Evolutionary conservation across 2,329 filamentous ascomycete species (phyloP).

Genomic region (Pyricularia pennisetigena): DNA sequence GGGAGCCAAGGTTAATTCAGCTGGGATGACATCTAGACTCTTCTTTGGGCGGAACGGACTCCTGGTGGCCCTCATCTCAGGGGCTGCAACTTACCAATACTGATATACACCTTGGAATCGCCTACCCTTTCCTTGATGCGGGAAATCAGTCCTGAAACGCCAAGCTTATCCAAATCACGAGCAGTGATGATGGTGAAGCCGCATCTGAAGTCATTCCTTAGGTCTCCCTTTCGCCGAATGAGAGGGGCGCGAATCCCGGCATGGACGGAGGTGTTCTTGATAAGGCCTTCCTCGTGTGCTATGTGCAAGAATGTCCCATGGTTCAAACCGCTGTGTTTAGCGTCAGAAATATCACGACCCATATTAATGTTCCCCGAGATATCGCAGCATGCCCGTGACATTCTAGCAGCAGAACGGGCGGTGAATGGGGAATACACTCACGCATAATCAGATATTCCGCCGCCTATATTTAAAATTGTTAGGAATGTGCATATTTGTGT

Average conservation of each 20-base stretch:
- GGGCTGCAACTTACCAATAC: conserved; percentile 29
- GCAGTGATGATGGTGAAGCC: conserved; percentile 49
- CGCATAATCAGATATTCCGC: conserved; percentile 50
- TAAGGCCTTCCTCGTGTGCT: conserved; percentile 50
- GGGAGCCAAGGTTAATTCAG: not conserved
- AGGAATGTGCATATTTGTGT: conserved; percentile 5
- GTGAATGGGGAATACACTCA: conserved; percentile 21
- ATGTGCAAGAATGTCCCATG: conserved; percentile 55
- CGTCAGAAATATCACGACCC: not conserved
- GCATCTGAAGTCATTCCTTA: conserved; percentile 46
- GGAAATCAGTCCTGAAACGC: conserved; percentile 52
- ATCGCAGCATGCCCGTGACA: not conserved
- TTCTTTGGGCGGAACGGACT: not conserved
- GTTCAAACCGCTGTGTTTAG: conserved; percentile 34
- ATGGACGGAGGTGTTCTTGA: conserved; percentile 48
- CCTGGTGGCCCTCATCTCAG: not conserved
- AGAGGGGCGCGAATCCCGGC: conserved; percentile 51
- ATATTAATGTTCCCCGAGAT: not conserved
- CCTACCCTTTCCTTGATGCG: conserved; percentile 48
- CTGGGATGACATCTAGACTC: not conserved
- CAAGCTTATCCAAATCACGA: conserved; percentile 62
- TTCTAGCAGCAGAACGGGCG: not conserved
- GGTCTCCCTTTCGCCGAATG: conserved; percentile 34
- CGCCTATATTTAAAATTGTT: conserved; percentile 22
- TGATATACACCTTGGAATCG: conserved; percentile 53